Base-by-base conservation (phyloP, 1,139 yeast species). In the Pichia sp. region DNA sequence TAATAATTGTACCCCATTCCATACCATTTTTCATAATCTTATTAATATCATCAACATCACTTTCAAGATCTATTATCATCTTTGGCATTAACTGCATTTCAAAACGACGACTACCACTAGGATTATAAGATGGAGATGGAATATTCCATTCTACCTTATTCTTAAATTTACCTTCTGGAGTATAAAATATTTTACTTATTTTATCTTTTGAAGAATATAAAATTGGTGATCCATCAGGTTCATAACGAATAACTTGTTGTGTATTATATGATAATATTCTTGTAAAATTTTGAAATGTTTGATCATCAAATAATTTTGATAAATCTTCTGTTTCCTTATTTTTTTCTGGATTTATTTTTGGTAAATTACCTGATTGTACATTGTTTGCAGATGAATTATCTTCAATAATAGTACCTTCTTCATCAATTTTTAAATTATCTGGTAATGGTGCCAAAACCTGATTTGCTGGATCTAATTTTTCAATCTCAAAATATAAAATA, bases 1-100 rank as follows among this genome's bases (percentile, higher is more conserved):
- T 86, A 35, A 88, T 72, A 37, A 92, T 86, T 0, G 97, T 86
- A 2, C 97, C 97, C 98, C 98, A 92, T 53, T 92, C 94, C 95
- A 92, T 92, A 7, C 97, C 97, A 40, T 80, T 80, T 41, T 53
- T 49, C 9, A 75, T 65, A 5, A 72, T 66, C 29, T 30, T 40
- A 10, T 41, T n/a, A 9, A 51, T 40, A 40, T 51, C 51, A 44
- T 64, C 61, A 7, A 68, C 68, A 11, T 62, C 64, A 29, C 70
- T 72, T 63, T 92, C 97, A 44, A 92, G 73, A 58, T 87, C 92
- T 54, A 87, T 72, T 47, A 92, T 90, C 47, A 90, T 79, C 64
- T 87, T 87, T 5, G 98, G 98, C 97, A 92, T 90, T 49, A 92
- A 67, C 64, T 92, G 98, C 49, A 90, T 69, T 65, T 92, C 98